A percentile compares a stretch with the other conserved stretches of the same genome.
phyloP scores from a whole-genome alignment of 148 eudicot genomes.

The Bassia scoparia region DNA sequence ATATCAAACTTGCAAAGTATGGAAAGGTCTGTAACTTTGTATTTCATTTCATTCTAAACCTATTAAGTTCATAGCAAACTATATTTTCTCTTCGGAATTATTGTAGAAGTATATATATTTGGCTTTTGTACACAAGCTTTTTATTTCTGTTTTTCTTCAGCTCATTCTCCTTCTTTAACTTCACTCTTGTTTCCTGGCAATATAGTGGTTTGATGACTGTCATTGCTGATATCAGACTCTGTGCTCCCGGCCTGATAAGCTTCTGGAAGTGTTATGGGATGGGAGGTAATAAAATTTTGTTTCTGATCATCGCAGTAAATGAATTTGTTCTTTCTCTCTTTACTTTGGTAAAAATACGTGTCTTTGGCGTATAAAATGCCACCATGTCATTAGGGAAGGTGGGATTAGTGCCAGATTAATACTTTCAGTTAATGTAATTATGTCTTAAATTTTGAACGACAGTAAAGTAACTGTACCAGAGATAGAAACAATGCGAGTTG shows the following conservation, averaged over 20 bases:
- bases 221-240: slow-evolving; percentile 55
- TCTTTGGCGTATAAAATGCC: too few species aligned
- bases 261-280: slow-evolving; percentile 63
- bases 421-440: neutral
- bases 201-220: slow-evolving; percentile 91
- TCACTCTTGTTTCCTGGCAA: neutral
- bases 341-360: neutral
- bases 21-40: slow-evolving; percentile 79
- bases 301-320: neutral
- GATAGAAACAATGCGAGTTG: slow-evolving; percentile 83
- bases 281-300: slow-evolving; percentile 67
- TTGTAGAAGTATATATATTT: too few species aligned
- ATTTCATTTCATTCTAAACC: neutral
- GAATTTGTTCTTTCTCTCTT: neutral
- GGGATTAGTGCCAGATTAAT: too few species aligned
- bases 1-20: slow-evolving; percentile 68
- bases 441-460: slow-evolving; percentile 41
- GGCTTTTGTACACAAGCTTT: too few species aligned
- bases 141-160: neutral
- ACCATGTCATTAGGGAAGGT: neutral
- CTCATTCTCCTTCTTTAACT: neutral
- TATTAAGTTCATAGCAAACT: neutral
- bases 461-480: slow-evolving; percentile 79
- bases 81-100: too few species aligned
- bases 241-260: slow-evolving; percentile 57